phyloP scores from a whole-genome alignment of 2,329 filamentous ascomycete species.

The Phaeosphaeria sp. region DNA sequence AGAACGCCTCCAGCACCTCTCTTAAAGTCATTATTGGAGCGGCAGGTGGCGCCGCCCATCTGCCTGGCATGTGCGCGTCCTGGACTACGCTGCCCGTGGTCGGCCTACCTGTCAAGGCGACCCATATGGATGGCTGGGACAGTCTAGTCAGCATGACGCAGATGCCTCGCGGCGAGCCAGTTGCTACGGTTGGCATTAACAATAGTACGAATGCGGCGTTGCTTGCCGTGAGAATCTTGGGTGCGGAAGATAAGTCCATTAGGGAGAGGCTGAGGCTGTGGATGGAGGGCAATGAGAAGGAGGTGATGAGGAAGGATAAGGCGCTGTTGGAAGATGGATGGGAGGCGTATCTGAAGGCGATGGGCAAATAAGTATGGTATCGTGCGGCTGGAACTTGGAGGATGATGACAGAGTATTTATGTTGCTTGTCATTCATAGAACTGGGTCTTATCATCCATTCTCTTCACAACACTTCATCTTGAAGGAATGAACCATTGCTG shows the following conservation, averaged over 20 bases:
- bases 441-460: neutral
- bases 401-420: neutral
- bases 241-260: constrained; percentile 60
- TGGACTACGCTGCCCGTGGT: constrained; percentile 59
- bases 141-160: constrained; percentile 59
- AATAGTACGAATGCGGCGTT: constrained; percentile 56
- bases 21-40: constrained; percentile 57
- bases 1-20: constrained; percentile 43
- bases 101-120: constrained; percentile 58
- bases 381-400: neutral
- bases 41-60: constrained; percentile 58
- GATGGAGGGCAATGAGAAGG: constrained; percentile 66
- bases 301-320: constrained; percentile 69
- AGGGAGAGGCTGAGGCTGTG: constrained; percentile 66
- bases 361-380: constrained; percentile 38
- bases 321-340: constrained; percentile 64
- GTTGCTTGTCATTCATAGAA: neutral
- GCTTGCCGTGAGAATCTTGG: constrained; percentile 53
- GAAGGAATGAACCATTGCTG: neutral
- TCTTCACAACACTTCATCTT: neutral
- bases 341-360: constrained; percentile 58
- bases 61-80: constrained; percentile 60
- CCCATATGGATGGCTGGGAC: constrained; percentile 58
- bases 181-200: constrained; percentile 55
- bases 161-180: constrained; percentile 57